These are phyloP conservation scores for Paramecium sexaurelia DNA, from an alignment of 73 alveolate species.

Conservation along the genomic window DNA sequence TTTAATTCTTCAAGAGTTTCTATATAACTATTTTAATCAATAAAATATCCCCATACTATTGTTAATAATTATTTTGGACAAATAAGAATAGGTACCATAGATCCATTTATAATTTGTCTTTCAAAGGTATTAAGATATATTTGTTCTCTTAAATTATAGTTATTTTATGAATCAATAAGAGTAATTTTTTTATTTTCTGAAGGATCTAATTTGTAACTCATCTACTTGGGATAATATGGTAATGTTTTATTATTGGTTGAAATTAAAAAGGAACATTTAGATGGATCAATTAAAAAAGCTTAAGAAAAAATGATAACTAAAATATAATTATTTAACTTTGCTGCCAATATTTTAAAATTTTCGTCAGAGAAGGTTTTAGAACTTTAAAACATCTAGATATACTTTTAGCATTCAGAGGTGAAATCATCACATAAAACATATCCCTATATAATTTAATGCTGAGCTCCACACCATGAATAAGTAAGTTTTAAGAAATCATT, in stretches of 20 bases:
- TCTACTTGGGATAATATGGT: background rate
- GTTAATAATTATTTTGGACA: constrained; percentile 5
- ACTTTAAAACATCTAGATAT: background rate
- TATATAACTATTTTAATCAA: background rate
- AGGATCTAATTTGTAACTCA: background rate
- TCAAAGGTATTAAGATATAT: constrained; percentile 9
- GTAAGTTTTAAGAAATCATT: background rate
- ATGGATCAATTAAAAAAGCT: background rate
- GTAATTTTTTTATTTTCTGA: background rate
- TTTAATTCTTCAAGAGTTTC: background rate
- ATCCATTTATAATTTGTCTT: background rate
- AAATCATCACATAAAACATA: background rate
- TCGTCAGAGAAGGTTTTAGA: constrained; percentile 16
- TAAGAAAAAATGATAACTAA: background rate
- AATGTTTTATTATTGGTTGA: background rate
- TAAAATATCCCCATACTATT: constrained; percentile 6
- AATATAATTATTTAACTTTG: background rate
- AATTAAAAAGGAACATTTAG: background rate
- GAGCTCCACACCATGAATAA: background rate
- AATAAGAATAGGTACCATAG: background rate
- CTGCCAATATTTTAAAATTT: constrained; percentile 13
- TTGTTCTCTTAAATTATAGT: background rate
- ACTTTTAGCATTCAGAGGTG: background rate
- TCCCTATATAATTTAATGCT: background rate
- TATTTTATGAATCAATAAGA: background rate